Evolutionary conservation across 768 basidiomycete species (phyloP).

Genomic region (Naganishia kalamii): DNA sequence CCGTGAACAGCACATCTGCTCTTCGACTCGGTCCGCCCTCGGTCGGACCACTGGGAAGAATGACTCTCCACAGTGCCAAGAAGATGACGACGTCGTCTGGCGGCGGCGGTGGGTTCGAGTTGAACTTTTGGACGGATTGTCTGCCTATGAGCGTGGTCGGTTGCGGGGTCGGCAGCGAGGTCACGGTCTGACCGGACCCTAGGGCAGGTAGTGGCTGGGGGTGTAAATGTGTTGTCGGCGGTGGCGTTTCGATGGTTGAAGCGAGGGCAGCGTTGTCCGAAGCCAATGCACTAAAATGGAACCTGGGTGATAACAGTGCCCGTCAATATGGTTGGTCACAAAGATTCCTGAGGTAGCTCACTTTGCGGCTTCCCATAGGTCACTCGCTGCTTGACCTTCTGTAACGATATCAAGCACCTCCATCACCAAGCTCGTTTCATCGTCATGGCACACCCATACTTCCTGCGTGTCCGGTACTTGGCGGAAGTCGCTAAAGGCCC

Average conservation of each 20-base stretch:
- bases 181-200: conserved; percentile 46
- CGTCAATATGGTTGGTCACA: too few species aligned
- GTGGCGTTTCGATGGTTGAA: conserved; percentile 49
- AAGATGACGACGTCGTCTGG: conserved; percentile 69
- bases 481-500: conserved; percentile 55
- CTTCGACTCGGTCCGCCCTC: conserved; percentile 49
- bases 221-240: conserved; percentile 44
- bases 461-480: conserved; percentile 94
- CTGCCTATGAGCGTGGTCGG: conserved; percentile 62
- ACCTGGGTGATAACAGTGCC: too few species aligned
- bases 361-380: conserved; percentile 64
- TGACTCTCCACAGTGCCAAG: conserved; percentile 73
- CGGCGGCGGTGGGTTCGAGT: conserved; percentile 21
- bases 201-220: neutral
- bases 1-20: conserved; percentile 75
- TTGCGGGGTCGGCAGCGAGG: conserved; percentile 48
- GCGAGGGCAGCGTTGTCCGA: conserved; percentile 75
- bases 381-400: conserved; percentile 48
- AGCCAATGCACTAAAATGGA: conserved; percentile 82
- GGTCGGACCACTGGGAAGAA: conserved; percentile 34
- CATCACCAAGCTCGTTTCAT: conserved; percentile 67
- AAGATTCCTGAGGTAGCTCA: conserved; percentile 49
- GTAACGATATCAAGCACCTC: conserved; percentile 73
- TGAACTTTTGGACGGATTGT: conserved; percentile 70
- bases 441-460: conserved; percentile 70